phyloP scores from a whole-genome alignment of 1,284 basidiomycete genomes.

The Coniferiporia weirii region DNA sequence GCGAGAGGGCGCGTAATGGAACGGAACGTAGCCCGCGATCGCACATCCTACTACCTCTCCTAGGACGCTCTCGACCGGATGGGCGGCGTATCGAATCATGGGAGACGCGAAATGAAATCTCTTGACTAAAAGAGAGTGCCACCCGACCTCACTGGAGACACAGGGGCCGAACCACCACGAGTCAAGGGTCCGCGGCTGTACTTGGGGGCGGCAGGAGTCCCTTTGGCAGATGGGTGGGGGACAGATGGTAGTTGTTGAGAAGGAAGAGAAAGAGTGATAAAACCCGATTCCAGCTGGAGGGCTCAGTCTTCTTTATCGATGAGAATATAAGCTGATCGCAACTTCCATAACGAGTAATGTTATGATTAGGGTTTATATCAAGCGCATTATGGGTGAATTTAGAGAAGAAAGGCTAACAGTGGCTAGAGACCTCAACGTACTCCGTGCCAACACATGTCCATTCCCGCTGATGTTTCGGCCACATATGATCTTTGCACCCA shows the following conservation, averaged over 20 bases:
- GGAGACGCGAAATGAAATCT: neutral
- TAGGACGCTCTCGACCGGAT: neutral
- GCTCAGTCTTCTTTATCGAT: neutral
- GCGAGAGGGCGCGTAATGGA: neutral
- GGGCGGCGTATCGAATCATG: neutral
- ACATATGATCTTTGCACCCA: too few species aligned
- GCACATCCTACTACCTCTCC: neutral
- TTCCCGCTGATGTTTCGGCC: too few species aligned
- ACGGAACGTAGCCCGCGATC: neutral
- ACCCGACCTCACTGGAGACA: neutral
- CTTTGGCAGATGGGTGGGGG: neutral
- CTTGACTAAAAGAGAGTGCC: neutral
- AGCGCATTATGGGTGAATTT: too few species aligned
- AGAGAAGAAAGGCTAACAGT: too few species aligned
- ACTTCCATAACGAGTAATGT: neutral
- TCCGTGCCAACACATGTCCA: too few species aligned
- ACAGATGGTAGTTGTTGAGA: constrained; percentile 7
- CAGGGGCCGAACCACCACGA: neutral
- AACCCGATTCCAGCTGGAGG: neutral
- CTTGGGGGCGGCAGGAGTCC: neutral
- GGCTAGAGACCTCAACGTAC: too few species aligned
- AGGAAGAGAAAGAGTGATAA: constrained; percentile 7
- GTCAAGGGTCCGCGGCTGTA: neutral
- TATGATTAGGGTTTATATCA: neutral
- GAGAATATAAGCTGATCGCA: neutral